Evolutionary conservation across 371 early-diverging fungal genomes (phyloP), one percentile per base, ranked within the genome.

Genomic region (Coemansia sp.): DNA sequence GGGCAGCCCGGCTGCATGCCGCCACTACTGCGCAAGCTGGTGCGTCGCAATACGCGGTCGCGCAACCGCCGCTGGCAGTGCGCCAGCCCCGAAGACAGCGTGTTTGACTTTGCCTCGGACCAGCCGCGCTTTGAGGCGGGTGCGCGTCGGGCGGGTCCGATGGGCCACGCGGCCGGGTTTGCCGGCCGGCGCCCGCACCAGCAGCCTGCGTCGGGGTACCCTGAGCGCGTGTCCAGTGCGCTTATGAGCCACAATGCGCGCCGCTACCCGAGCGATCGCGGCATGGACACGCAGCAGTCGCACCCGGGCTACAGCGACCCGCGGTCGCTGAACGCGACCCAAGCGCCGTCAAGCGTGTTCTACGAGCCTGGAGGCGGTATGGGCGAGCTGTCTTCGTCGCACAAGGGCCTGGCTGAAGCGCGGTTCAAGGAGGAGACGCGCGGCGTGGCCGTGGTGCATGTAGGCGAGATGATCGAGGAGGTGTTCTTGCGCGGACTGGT

Each of bases 361-460:
- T 69, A 74, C 42, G 74, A 72, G 33, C 72, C 72, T 5, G 72
- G 69, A 1, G 59, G 47, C 12, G 68, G 55, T 49, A 32, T 29
- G 10, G 24, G 50, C 38, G 60, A 50, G 24, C 44, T 34, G 12
- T 36, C 49, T 16, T 49, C 65, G n/a, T 64, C 71, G n/a, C 46
- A 49, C 64, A 72, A 74, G 64, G 74, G 70, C 9, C 58, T 74
- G 58, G 74, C 69, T 12, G 69, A 69, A 49, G 64, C 74, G 12
- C 57, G 51, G 32, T 69, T 74, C 55, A 66, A 62, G 31, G 75
- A 75, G 55, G 80, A 80, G 51, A 80, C 80, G 47, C 64, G 75
- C 34, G 80, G 80, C 2, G 80, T 75, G 44, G 80, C 80, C 1
- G 80, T 79, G 5, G 67, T 80, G 39, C 67, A 72, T 34, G 66